Evolutionary conservation across 805 yeast species (phyloP).

Genomic region (Saccharomycopsis microspora): DNA sequence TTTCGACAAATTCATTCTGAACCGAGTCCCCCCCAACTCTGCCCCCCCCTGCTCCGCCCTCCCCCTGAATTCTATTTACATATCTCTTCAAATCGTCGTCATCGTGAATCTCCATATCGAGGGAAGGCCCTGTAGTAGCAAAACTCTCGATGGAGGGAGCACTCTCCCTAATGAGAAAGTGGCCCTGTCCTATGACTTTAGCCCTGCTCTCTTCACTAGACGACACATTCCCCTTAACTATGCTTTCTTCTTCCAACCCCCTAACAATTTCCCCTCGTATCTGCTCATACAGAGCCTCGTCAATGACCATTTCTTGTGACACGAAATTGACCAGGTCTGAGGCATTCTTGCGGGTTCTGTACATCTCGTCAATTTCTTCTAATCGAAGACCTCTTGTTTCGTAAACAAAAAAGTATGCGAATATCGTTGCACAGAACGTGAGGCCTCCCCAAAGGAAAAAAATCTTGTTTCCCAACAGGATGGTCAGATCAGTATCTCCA

Average conservation of each 20-base stretch:
- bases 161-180: background rate
- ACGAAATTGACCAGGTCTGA: constrained; percentile 8
- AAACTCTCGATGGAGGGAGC: constrained; percentile 5
- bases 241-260: too few relatives aligned
- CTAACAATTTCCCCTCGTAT: background rate
- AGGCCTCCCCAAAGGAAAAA: constrained; percentile 76
- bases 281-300: constrained; percentile 2
- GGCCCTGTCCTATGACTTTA: too few relatives aligned
- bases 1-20: background rate
- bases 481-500: constrained; percentile 40
- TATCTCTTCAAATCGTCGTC: constrained; percentile 6
- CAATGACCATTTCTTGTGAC: background rate
- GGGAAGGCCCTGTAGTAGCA: background rate
- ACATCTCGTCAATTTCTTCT: constrained; percentile 75
- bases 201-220: too few relatives aligned
- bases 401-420: constrained; percentile 57
- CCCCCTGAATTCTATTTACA: constrained; percentile 8
- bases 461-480: constrained; percentile 58
- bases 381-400: constrained; percentile 73
- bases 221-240: too few relatives aligned
- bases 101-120: background rate
- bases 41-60: too few relatives aligned
- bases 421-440: constrained; percentile 45
- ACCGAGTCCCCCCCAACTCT: background rate
- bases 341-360: constrained; percentile 37